Conservation (phyloP, 495 filamentous ascomycete species). For the Lophium mytilinum region DNA sequence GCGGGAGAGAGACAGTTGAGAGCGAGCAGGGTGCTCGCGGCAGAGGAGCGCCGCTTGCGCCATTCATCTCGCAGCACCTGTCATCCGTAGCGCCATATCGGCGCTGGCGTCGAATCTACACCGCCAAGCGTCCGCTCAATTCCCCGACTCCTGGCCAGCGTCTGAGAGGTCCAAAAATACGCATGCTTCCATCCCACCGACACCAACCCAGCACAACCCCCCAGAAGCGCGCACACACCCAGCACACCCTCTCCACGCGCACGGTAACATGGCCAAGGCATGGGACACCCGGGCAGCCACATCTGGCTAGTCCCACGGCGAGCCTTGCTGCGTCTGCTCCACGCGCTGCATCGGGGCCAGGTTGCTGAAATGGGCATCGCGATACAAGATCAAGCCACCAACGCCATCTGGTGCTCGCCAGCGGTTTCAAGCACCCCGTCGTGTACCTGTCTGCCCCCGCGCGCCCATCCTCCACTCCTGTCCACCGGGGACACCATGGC, state of each 20-base stretch:
- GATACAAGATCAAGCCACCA: not conserved
- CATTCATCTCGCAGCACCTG: conserved; percentile 2
- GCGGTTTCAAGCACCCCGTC: not conserved
- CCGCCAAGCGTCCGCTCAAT: not conserved
- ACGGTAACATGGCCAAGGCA: too few species aligned
- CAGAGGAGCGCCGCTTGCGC: not conserved
- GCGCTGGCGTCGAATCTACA: not conserved
- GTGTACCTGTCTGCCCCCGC: not conserved
- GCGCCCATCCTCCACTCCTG: not conserved
- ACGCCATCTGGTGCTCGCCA: not conserved
- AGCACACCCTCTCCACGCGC: too few species aligned
- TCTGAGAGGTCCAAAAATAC: too few species aligned
- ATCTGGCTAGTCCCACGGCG: too few species aligned
- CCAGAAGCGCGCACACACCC: too few species aligned
- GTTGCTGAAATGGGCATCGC: not conserved
- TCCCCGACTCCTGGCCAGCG: too few species aligned
- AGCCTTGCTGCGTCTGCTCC: too few species aligned
- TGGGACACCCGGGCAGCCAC: too few species aligned
- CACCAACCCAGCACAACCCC: too few species aligned
- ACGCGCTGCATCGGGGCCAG: too few species aligned
- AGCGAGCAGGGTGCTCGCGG: not conserved
- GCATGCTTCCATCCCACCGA: too few species aligned
- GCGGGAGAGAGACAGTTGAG: too few species aligned
- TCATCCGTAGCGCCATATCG: conserved; percentile 1
- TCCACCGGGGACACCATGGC: not conserved